phyloP scores from a whole-genome alignment of 805 yeast species.

The Candida endomychidarum region DNA sequence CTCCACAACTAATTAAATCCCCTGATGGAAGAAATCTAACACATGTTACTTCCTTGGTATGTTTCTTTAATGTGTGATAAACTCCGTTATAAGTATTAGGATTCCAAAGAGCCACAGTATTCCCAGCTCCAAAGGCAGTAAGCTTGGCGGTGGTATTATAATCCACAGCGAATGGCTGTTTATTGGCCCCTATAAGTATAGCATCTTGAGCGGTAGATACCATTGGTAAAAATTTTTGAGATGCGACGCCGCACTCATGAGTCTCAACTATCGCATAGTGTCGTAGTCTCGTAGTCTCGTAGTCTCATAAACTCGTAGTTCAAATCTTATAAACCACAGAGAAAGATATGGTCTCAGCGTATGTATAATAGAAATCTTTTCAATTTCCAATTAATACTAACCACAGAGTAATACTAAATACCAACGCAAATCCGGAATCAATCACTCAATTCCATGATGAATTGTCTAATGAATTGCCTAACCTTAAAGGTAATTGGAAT shows the following conservation, averaged over 20 bases:
- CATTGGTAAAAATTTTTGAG: conserved; percentile 9
- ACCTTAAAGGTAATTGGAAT: conserved; percentile 61
- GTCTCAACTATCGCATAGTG: too few relatives aligned
- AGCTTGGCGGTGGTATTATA: conserved; percentile 35
- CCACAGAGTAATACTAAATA: conserved; percentile 38
- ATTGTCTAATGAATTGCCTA: conserved; percentile 66
- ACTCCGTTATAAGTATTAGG: conserved; percentile 47
- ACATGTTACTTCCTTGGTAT: conserved; percentile 61
- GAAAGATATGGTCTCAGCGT: conserved; percentile 46
- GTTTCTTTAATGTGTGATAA: conserved; percentile 56
- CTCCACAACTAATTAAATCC: conserved; percentile 60
- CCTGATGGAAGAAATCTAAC: conserved; percentile 53
- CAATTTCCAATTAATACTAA: too few relatives aligned
- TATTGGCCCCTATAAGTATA: conserved; percentile 71
- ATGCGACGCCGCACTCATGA: too few relatives aligned
- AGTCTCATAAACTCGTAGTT: too few relatives aligned
- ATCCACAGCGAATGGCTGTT: conserved; percentile 60
- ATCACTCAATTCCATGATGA: conserved; percentile 71
- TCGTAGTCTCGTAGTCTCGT: too few relatives aligned
- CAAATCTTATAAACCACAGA: too few relatives aligned
- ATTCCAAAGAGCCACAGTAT: conserved; percentile 66
- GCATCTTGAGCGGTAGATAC: conserved; percentile 43
- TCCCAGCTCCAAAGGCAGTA: conserved; percentile 73
- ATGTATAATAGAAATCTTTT: too few relatives aligned
- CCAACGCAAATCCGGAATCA: conserved; percentile 51